These are phyloP conservation scores for Leptographium galeiforme DNA, from an alignment of 2,329 filamentous ascomycete species.

Conservation along the genomic window DNA sequence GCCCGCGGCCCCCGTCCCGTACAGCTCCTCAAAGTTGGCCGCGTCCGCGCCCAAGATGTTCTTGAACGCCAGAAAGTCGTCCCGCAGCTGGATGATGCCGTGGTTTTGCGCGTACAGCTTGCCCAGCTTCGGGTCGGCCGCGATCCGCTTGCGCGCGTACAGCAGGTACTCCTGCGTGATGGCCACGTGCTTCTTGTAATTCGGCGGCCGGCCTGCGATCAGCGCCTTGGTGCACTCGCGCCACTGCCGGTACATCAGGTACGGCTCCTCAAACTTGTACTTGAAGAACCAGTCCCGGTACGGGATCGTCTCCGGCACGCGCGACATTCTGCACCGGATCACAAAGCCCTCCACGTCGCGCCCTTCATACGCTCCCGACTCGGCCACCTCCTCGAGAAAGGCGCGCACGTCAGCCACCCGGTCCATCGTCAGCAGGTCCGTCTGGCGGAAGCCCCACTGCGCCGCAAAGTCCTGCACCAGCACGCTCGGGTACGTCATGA, in stretches of 20 bases:
- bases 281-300: conserved; percentile 99
- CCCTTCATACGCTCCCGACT: conserved; percentile 80
- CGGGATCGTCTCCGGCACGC: conserved; percentile 32
- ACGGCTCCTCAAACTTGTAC: conserved; percentile 98
- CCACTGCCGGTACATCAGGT: conserved; percentile 98
- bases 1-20: conserved; percentile 33
- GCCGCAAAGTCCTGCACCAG: conserved; percentile 85
- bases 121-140: conserved; percentile 51
- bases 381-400: conserved; percentile 74
- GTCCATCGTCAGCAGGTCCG: conserved; percentile 64
- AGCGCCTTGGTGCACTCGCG: conserved; percentile 88
- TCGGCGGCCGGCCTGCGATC: conserved; percentile 61
- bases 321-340: conserved; percentile 65
- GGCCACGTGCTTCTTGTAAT: conserved; percentile 70
- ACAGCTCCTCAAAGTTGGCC: conserved; percentile 49
- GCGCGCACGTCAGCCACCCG: conserved; percentile 58
- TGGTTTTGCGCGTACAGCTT: conserved; percentile 75
- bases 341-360: conserved; percentile 96
- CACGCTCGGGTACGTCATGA: conserved; percentile 70
- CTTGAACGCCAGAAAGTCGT: conserved; percentile 74
- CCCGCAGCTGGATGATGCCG: conserved; percentile 80
- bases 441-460: conserved; percentile 87
- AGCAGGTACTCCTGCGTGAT: conserved; percentile 86
- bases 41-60: conserved; percentile 83
- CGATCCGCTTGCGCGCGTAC: conserved; percentile 65